Evolutionary conservation across 345 rosid species (phyloP).

Genomic region (Geranium brycei): DNA sequence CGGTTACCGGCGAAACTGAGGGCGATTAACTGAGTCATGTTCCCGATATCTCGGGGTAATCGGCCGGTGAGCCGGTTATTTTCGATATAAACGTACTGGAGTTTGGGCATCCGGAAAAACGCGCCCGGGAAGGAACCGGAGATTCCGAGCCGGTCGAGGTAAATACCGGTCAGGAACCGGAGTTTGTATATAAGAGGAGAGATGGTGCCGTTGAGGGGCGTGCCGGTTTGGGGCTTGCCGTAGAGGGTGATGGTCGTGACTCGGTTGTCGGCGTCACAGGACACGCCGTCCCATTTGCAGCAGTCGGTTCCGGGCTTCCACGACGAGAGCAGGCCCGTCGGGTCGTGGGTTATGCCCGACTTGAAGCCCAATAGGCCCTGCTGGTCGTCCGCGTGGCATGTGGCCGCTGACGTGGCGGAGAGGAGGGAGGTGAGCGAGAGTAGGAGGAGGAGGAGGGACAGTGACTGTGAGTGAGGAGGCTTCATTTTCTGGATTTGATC

Average conservation of each 20-base stretch:
- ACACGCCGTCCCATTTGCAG: conserved; percentile 44
- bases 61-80: conserved; percentile 57
- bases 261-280: conserved; percentile 28
- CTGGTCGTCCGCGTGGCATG: conserved; percentile 56
- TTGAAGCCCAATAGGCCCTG: conserved; percentile 62
- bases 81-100: conserved; percentile 42
- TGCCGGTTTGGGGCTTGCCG: conserved; percentile 33
- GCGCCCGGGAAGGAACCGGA: conserved; percentile 54
- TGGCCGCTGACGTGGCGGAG: conserved; percentile 23
- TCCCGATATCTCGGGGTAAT: conserved; percentile 33
- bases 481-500: conserved; percentile 6
- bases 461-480: background rate
- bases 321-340: conserved; percentile 41
- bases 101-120: conserved; percentile 36
- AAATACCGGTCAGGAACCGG: conserved; percentile 34
- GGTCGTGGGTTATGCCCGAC: conserved; percentile 54
- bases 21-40: conserved; percentile 24
- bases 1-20: conserved; percentile 43
- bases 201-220: conserved; percentile 44
- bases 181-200: conserved; percentile 43
- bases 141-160: conserved; percentile 33
- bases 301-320: conserved; percentile 75
- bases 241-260: conserved; percentile 26
- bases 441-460: conserved; percentile 9
- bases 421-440: conserved; percentile 15